phyloP scores from a whole-genome alignment of 2,329 filamentous ascomycete genomes.

The Penicillium sp. region DNA sequence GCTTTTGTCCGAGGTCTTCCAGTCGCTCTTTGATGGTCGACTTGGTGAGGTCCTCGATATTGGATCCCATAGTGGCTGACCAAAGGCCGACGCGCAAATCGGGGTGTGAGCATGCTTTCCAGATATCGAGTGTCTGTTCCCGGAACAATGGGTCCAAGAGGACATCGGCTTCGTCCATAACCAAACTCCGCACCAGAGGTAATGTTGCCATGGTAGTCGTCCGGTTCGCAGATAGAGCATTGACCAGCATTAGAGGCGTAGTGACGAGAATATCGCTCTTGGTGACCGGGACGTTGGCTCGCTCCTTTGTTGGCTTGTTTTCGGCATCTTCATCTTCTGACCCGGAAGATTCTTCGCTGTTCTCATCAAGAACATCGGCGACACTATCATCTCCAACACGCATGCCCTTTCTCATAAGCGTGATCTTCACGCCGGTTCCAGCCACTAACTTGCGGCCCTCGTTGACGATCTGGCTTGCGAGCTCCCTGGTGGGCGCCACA shows the following conservation, averaged over 20 bases:
- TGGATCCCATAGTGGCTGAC: constrained; percentile 96
- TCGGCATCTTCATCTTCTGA: constrained; percentile 30
- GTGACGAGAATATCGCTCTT: constrained; percentile 73
- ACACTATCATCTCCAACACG: constrained; percentile 44
- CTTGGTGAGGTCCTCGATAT: constrained; percentile 69
- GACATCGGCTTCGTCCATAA: constrained; percentile 92
- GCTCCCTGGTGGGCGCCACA: constrained; percentile 69
- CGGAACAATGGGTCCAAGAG: constrained; percentile 84
- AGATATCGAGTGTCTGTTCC: constrained; percentile 76
- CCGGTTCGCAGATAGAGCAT: constrained; percentile 53
- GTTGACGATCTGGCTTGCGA: constrained; percentile 69
- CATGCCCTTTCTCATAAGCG: constrained; percentile 80
- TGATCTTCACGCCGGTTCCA: constrained; percentile 69
- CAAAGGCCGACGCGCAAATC: constrained; percentile 71
- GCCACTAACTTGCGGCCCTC: constrained; percentile 74
- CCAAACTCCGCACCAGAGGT: constrained; percentile 61
- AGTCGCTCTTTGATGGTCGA: constrained; percentile 56
- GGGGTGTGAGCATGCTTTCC: constrained; percentile 65
- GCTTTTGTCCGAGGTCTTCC: constrained; percentile 14
- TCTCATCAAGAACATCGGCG: constrained; percentile 34
- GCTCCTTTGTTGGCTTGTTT: constrained; percentile 20
- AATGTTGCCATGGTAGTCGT: constrained; percentile 45
- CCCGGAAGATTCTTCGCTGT: constrained; percentile 32
- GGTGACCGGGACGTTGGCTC: constrained; percentile 44
- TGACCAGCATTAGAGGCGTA: constrained; percentile 68